Conservation (phyloP, 257 asterid genomes). For the Primulina huaijiensis region DNA sequence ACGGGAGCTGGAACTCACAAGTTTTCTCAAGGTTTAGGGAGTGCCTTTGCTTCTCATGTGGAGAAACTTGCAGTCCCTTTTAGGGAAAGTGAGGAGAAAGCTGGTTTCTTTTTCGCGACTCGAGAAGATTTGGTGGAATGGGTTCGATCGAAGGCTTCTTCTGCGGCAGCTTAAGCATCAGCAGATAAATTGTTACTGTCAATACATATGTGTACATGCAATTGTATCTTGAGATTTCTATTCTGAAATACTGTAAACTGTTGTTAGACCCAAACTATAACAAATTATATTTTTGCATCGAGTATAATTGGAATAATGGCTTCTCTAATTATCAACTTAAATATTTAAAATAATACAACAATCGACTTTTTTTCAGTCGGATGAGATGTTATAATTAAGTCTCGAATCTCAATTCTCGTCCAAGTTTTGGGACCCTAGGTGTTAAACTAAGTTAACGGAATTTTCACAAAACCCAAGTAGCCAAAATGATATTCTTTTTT, state of each 20-base stretch:
- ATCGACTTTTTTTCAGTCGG: too few species aligned
- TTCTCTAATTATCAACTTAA: neutral
- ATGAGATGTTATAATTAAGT: too few species aligned
- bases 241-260: neutral
- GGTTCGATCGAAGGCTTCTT: slow-evolving; percentile 50
- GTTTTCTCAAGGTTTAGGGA: slow-evolving; percentile 73
- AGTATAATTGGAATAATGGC: too few species aligned
- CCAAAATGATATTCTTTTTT: neutral
- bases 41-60: slow-evolving; percentile 63
- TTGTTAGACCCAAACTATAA: neutral
- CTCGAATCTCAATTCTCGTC: too few species aligned
- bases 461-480: neutral
- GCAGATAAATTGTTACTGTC: neutral
- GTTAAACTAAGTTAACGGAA: too few species aligned
- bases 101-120: slow-evolving; percentile 73
- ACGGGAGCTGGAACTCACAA: slow-evolving; percentile 86
- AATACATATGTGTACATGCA: slow-evolving; percentile 20
- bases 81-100: slow-evolving; percentile 60
- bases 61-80: slow-evolving; percentile 76
- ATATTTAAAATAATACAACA: too few species aligned
- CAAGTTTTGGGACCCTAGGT: too few species aligned
- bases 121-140: slow-evolving; percentile 68
- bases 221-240: slow-evolving; percentile 22
- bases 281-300: neutral
- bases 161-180: slow-evolving; percentile 32